These are phyloP conservation scores for Lentinula sp. DNA, from an alignment of 768 basidiomycete species.

Conservation along the genomic window DNA sequence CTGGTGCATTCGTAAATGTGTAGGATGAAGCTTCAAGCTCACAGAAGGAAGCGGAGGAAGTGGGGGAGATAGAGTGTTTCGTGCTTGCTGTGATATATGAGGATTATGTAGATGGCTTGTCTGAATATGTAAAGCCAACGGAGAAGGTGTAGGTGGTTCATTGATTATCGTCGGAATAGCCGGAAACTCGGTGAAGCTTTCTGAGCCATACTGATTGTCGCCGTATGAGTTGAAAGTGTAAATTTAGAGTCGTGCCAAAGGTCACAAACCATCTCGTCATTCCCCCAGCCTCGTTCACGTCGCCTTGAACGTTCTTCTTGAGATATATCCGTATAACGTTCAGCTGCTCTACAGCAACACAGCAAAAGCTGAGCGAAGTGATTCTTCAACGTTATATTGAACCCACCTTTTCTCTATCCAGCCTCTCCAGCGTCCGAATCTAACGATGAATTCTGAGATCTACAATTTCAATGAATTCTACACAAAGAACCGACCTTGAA, in stretches of 20 bases:
- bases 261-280: slow-evolving; percentile 20
- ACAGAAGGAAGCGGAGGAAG: slow-evolving; percentile 36
- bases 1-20: slow-evolving; percentile 62
- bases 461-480: slow-evolving; percentile 10
- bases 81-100: slow-evolving; percentile 19
- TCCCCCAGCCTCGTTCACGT: slow-evolving; percentile 68
- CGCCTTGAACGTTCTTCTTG: slow-evolving; percentile 52
- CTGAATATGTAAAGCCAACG: slow-evolving; percentile 34
- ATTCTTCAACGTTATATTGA: neutral
- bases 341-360: slow-evolving; percentile 58
- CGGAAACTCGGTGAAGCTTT: slow-evolving; percentile 4
- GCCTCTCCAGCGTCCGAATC: slow-evolving; percentile 80
- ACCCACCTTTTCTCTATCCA: slow-evolving; percentile 85
- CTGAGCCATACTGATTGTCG: neutral
- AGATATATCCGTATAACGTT: slow-evolving; percentile 65
- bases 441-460: slow-evolving; percentile 22
- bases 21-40: slow-evolving; percentile 50
- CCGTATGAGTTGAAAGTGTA: neutral
- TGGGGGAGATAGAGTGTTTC: slow-evolving; percentile 21
- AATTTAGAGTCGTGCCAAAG: neutral
- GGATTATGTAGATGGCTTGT: slow-evolving; percentile 32
- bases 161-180: slow-evolving; percentile 10
- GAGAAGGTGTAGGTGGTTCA: slow-evolving; percentile 14
- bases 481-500: slow-evolving; percentile 77
- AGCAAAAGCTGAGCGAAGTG: neutral